Percentiles rank a stretch among this genome's conserved stretches.
Conservation (phyloP, 192 early-diverging fungal genomes). For the Linnemannia elongata region DNA sequence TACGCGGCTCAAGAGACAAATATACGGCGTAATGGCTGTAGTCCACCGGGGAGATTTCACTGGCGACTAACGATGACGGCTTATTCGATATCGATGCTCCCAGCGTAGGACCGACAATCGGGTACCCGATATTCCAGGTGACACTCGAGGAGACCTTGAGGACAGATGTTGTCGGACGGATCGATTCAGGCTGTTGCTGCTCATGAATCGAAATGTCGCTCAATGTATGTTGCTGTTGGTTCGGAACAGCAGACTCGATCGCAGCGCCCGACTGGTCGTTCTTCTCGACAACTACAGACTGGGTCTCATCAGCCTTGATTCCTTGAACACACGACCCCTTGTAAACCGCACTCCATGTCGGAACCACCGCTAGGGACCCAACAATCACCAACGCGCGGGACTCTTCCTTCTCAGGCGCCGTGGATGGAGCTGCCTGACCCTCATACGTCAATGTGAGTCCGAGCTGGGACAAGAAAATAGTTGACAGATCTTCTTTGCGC, state of each 20-base stretch:
- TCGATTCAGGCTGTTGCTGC: not conserved
- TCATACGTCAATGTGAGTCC: slow-evolving; percentile 30
- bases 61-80: not conserved
- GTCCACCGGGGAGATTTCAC: slow-evolving; percentile 8
- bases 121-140: slow-evolving; percentile 33
- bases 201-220: too few species aligned
- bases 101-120: not conserved
- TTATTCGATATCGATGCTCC: not conserved
- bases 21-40: slow-evolving; percentile 45
- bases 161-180: not conserved
- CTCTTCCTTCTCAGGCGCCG: not conserved
- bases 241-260: not conserved
- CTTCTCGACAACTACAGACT: not conserved
- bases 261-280: not conserved
- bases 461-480: slow-evolving; percentile 32
- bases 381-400: slow-evolving; percentile 13
- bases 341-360: slow-evolving; percentile 10
- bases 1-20: slow-evolving; percentile 9
- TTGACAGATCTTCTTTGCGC: not conserved
- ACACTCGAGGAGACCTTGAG: slow-evolving; percentile 20
- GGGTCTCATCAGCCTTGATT: not conserved
- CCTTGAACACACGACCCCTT: slow-evolving; percentile 26
- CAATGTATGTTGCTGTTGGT: not conserved
- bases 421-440: not conserved
- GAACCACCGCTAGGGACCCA: slow-evolving; percentile 31